Percentiles rank a stretch among this genome's conserved stretches.
These are phyloP conservation scores for Omphalotus olearius DNA, from an alignment of 1,284 basidiomycete genomes.

Conservation along the genomic window DNA sequence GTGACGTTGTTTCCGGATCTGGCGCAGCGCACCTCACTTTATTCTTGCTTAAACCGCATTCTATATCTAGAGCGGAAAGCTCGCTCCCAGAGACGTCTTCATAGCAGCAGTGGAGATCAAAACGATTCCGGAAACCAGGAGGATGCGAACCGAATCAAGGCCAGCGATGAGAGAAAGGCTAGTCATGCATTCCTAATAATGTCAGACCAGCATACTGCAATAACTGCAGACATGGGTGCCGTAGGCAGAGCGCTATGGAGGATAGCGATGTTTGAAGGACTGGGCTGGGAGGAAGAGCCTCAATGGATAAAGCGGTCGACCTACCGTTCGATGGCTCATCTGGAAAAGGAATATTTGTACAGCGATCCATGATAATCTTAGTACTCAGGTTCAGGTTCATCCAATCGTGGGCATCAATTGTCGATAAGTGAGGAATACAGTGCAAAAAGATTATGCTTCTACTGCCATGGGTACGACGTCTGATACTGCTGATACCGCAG, in stretches of 20 bases:
- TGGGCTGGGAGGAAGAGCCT: constrained; percentile 28
- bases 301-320: constrained; percentile 13
- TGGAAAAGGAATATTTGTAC: constrained; percentile 1
- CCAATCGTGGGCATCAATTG: background rate
- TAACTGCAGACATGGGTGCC: constrained; percentile 54
- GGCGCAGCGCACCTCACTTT: constrained; percentile 53
- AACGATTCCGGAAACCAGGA: background rate
- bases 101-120: background rate
- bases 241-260: constrained; percentile 73
- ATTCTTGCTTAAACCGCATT: constrained; percentile 42
- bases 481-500: constrained; percentile 22
- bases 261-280: constrained; percentile 67
- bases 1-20: constrained; percentile 55
- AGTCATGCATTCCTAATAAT: constrained; percentile 70
- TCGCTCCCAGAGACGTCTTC: constrained; percentile 11
- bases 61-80: constrained; percentile 41
- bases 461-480: constrained; percentile 61
- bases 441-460: constrained; percentile 41
- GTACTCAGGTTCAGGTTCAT: background rate
- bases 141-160: background rate
- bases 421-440: constrained; percentile 1
- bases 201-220: constrained; percentile 43
- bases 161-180: constrained; percentile 4
- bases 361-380: background rate
- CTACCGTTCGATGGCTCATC: constrained; percentile 5